A percentile compares a stretch with the other conserved stretches of the same genome.
phyloP scores from a whole-genome alignment of 2,329 filamentous ascomycete species.

The Paraphoma sp. region DNA sequence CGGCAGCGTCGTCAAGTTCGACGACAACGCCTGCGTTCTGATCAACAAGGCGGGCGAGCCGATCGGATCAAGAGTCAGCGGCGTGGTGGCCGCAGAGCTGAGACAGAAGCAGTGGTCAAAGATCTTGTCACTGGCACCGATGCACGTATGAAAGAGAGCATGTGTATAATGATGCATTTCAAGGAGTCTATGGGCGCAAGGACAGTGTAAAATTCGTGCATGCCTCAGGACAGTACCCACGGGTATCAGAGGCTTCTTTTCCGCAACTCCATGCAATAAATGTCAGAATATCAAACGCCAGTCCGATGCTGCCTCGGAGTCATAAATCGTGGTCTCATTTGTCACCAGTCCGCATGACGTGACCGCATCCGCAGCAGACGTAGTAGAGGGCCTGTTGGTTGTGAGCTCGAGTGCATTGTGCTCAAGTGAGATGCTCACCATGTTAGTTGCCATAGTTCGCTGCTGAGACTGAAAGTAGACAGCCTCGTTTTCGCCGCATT shows the following conservation, averaged over 20 bases:
- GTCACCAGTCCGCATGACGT: constrained; percentile 68
- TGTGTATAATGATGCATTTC: constrained; percentile 21
- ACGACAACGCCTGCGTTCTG: constrained; percentile 97
- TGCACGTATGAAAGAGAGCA: constrained; percentile 65
- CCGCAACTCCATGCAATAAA: constrained; percentile 34
- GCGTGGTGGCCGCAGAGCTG: constrained; percentile 88
- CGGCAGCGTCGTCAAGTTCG: constrained; percentile 89
- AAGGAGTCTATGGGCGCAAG: constrained; percentile 24
- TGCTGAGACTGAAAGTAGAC: constrained; percentile 99
- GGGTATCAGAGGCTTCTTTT: constrained; percentile 44
- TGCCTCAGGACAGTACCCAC: constrained; percentile 39
- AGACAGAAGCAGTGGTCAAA: constrained; percentile 97
- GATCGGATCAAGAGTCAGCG: constrained; percentile 77
- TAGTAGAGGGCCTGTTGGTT: constrained; percentile 58
- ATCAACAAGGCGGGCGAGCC: constrained; percentile 97
- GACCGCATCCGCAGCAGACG: constrained; percentile 91
- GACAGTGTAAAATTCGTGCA: constrained; percentile 35
- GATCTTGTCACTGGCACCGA: constrained; percentile 92
- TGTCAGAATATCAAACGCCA: constrained; percentile 37
- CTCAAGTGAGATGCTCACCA: constrained; percentile 66
- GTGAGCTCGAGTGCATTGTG: constrained; percentile 15
- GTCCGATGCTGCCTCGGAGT: constrained; percentile 32
- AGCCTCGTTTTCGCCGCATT: constrained; percentile 84
- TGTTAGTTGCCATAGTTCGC: constrained; percentile 94
- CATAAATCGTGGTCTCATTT: constrained; percentile 14